Conservation (phyloP, 164 flowering plant species). For the Paratinospora sagittata region DNA sequence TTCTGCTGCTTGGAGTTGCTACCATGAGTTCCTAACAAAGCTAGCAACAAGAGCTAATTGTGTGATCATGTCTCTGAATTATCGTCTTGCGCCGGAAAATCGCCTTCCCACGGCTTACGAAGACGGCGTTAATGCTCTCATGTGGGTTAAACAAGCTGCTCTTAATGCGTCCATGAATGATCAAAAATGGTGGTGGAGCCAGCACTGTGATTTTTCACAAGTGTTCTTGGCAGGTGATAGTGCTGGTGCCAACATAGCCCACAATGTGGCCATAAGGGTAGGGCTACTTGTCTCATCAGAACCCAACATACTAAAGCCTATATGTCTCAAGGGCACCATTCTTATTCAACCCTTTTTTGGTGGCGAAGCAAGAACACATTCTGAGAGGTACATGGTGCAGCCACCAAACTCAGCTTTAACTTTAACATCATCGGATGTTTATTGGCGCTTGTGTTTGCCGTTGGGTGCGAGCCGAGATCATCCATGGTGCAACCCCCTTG, state of each 20-base stretch:
- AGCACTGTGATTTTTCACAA: conserved; percentile 32
- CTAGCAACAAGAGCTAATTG: conserved; percentile 30
- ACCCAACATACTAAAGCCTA: conserved; percentile 16
- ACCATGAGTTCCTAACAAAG: conserved; percentile 42
- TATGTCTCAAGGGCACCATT: conserved; percentile 30
- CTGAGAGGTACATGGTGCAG: conserved; percentile 33
- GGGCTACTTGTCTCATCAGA: not conserved
- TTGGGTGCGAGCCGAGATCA: conserved; percentile 40
- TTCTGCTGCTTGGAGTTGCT: conserved; percentile 55
- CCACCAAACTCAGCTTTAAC: conserved; percentile 36
- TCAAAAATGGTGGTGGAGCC: conserved; percentile 31
- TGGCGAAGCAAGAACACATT: conserved; percentile 36
- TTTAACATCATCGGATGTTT: conserved; percentile 33
- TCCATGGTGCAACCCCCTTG: conserved; percentile 44
- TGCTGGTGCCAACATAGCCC: conserved; percentile 49
- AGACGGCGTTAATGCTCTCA: conserved; percentile 32
- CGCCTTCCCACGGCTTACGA: conserved; percentile 54
- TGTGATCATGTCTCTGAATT: conserved; percentile 43
- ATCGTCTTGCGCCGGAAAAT: conserved; percentile 50
- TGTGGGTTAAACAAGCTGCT: conserved; percentile 32
- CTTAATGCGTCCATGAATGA: conserved; percentile 12
- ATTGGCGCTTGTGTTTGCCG: conserved; percentile 46
- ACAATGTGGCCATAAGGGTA: conserved; percentile 30
- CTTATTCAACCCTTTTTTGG: conserved; percentile 58
- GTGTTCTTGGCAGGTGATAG: conserved; percentile 45